Conservation (phyloP, 129 eudicot species). For the Saposhnikovia divaricata region DNA sequence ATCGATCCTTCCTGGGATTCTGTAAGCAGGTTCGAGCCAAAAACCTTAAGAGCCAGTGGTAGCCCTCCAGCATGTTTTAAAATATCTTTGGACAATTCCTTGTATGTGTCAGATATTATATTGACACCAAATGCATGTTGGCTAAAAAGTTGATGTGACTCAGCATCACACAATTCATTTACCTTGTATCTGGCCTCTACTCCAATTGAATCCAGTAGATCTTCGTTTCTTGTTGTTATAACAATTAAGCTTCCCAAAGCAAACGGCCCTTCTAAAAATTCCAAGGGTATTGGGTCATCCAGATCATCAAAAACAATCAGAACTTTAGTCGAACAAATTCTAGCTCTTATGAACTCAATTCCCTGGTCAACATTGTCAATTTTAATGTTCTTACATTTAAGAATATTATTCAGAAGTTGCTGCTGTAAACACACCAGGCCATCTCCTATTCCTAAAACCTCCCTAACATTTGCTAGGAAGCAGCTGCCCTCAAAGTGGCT, state of each 20-base stretch:
- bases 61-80: slow-evolving; percentile 1
- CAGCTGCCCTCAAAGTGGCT: not conserved
- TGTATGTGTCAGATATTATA: not conserved
- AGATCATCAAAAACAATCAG: slow-evolving; percentile 8
- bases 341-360: not conserved
- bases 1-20: not conserved
- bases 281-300: not conserved
- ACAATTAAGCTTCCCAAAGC: slow-evolving; percentile 3
- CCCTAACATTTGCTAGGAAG: not conserved
- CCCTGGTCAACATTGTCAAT: not conserved
- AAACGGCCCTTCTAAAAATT: slow-evolving; percentile 12
- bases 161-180: not conserved
- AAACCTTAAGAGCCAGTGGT: slow-evolving; percentile 23
- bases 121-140: not conserved
- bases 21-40: slow-evolving; percentile 14
- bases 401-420: not conserved
- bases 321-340: not conserved
- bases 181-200: slow-evolving; percentile 8
- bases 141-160: slow-evolving; percentile 9
- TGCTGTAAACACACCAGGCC: not conserved
- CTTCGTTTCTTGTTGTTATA: slow-evolving; percentile 13
- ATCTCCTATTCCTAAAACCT: not conserved
- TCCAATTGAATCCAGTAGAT: not conserved
- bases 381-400: not conserved
- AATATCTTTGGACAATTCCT: not conserved